Evolutionary conservation across 768 basidiomycete genomes (phyloP), one percentile per base, ranked within the genome.

Genomic region (Boletus tomentosulus): DNA sequence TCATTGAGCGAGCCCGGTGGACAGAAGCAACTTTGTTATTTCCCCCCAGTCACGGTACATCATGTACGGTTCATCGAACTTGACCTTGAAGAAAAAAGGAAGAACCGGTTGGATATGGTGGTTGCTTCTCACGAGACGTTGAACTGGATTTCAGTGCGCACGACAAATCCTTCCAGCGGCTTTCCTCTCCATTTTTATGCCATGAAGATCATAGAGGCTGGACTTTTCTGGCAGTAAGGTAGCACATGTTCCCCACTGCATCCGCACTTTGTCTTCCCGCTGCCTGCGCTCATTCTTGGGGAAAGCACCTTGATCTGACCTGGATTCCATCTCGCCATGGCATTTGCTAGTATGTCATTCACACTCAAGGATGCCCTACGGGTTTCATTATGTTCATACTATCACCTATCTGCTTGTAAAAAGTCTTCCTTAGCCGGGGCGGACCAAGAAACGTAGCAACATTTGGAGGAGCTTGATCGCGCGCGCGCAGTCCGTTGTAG

Each of bases 1-100:
- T 71, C 63, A 16, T 56, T 70, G 49, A 60, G 63, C 37, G 65
- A 58, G 48, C 59, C 62, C 70, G 42, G 72, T 58, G 8, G 73
- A 62, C 9, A 93, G 75, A n/a, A 96, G 75, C 11, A 67, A 71
- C 67, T 91, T 90, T 6, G 97, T 98, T 49, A 95, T 78, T 71
- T 98, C 96, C 51, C 96, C 80, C 93, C 94, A 98, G 66, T 95
- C 90, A 52, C 97, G 87, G 72, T 97, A 98, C 85, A 96, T 95
- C 80, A 98, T 85, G 68, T 99, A 99, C 3, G 96, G 96, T 65
- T 98, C 92, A 70, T 98, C 94, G 70, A 98, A 98, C 68, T 99
- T 99, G 74, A 98, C 80, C 67, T 99, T 99, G 85, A 97, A 99
- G 80, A 99, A 98, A 78, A 78, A 98, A 96, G 0, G 92, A 87